A percentile compares a stretch with the other conserved stretches of the same genome.
Conservation (phyloP, 176 grass and related monocot genomes). For the Phoenix dactylifera region DNA sequence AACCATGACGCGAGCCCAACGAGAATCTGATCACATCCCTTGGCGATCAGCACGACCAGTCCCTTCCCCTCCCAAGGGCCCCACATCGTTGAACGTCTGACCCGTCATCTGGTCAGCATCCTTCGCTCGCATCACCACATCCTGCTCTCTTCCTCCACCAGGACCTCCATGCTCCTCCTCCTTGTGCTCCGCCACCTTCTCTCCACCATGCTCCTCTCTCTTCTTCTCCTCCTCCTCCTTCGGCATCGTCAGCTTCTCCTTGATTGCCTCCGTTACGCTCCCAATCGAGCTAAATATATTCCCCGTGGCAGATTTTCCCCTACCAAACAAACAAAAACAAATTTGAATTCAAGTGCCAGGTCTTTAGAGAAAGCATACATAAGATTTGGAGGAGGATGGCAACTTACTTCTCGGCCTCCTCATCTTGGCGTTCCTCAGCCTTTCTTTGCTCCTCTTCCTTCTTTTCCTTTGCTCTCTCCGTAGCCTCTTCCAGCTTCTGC, state of each 20-base stretch:
- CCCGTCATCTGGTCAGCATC: too few relatives aligned
- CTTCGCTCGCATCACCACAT: too few relatives aligned
- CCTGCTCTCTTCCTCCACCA: too few relatives aligned
- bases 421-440: not conserved
- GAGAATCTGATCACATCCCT: too few relatives aligned
- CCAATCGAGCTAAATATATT: conserved; percentile 42
- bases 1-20: too few relatives aligned
- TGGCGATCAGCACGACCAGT: too few relatives aligned
- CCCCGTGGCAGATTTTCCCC: conserved; percentile 4
- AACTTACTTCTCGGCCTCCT: conserved; percentile 22
- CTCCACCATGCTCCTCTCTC: conserved; percentile 9
- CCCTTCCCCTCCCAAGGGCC: too few relatives aligned
- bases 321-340: not conserved
- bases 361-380: not conserved
- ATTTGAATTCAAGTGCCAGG: not conserved
- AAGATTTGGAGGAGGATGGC: not conserved
- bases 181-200: not conserved
- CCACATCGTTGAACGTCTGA: too few relatives aligned
- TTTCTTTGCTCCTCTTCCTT: conserved; percentile 1
- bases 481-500: conserved; percentile 22
- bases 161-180: too few relatives aligned
- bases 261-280: conserved; percentile 57
- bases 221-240: conserved; percentile 2
- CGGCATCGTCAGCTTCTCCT: conserved; percentile 53
- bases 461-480: not conserved